A percentile compares a stretch with the other conserved stretches of the same genome.
Evolutionary conservation across 768 basidiomycete genomes (phyloP).

Genomic region (Lentinula edodes): DNA sequence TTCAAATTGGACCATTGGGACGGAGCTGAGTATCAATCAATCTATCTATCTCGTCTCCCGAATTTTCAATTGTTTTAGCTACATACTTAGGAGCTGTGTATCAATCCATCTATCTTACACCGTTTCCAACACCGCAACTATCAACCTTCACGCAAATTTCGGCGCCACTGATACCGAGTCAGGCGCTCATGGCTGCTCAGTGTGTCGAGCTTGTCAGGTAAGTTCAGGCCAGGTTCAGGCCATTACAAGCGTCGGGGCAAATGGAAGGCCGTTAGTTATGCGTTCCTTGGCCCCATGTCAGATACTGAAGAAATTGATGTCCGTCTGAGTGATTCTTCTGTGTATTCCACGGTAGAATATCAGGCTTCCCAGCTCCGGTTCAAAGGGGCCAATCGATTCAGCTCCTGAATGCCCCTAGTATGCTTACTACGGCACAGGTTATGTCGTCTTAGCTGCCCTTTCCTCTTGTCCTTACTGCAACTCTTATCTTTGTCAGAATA

Average conservation of each 20-base stretch:
- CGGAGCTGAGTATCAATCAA: no score
- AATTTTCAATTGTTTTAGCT: slow-evolving; percentile 12
- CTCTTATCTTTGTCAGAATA: no score
- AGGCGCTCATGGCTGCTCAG: neutral
- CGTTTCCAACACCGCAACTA: slow-evolving; percentile 18
- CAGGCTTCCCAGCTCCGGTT: slow-evolving; percentile 32
- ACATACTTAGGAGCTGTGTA: neutral
- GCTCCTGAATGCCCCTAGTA: neutral
- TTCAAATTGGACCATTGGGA: neutral
- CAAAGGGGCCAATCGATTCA: slow-evolving; percentile 26
- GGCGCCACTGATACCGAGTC: slow-evolving; percentile 7
- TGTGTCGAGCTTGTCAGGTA: neutral
- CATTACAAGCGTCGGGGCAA: neutral
- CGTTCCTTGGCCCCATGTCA: slow-evolving; percentile 20
- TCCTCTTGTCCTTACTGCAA: no score
- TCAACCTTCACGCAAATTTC: slow-evolving; percentile 19
- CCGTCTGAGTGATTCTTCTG: slow-evolving; percentile 27
- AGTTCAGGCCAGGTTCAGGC: neutral
- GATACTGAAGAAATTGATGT: slow-evolving; percentile 31
- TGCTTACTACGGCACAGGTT: no score
- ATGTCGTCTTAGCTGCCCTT: no score
- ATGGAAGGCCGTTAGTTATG: neutral
- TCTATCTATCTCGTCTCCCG: neutral
- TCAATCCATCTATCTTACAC: slow-evolving; percentile 9
- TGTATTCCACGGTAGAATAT: slow-evolving; percentile 25